Evolutionary conservation across 148 eudicot species (phyloP), one percentile per base, ranked within the genome.

Genomic region (Chenopodium berlandieri): DNA sequence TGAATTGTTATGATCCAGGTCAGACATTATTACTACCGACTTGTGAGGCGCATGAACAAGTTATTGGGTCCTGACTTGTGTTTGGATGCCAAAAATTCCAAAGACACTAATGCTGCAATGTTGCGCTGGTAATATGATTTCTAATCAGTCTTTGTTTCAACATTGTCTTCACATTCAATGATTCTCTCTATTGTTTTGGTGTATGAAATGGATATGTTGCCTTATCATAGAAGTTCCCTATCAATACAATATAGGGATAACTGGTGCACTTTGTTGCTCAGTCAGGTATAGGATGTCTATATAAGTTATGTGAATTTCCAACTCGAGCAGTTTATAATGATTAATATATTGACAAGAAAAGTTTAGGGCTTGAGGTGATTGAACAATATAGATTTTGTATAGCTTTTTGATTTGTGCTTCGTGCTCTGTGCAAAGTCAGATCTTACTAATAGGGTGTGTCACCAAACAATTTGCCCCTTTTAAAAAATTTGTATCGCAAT

Each of bases 51-150:
- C 52, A 97, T 97, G 99, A 97, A 97, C 91, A 97, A 97, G 86
- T 86, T 94, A 86, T 86, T 97, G 84, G 98, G 95, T 44, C 99
- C 99, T 76, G 90, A 87, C 80, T 91, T 97, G 81, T 90, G 82
- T 84, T 91, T 97, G 74, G 97, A 97, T 90, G 98, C 99, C 62
- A 94, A 91, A 83, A 90, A 97, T 84, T 92, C 97, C 32, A 97
- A 97, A 88, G 99, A 94, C 73, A 94, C 99, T 9, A 97, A 94
- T 94, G 92, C 99, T 85, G 99, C 99, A 60, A 97, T 97, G 99
- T 91, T 97, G 75, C 90, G 98, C 81, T 97, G 99, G 99, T 97
- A 89, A 76, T 69, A 66, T 73, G 64, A 65, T 63, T 60, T 25
- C 44, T 58, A 25, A 72, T 64, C 44, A 23, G 3, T 77, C 52